Evolutionary conservation across 129 eudicot species (phyloP).

Genomic region (Pulicaria dysenterica): DNA sequence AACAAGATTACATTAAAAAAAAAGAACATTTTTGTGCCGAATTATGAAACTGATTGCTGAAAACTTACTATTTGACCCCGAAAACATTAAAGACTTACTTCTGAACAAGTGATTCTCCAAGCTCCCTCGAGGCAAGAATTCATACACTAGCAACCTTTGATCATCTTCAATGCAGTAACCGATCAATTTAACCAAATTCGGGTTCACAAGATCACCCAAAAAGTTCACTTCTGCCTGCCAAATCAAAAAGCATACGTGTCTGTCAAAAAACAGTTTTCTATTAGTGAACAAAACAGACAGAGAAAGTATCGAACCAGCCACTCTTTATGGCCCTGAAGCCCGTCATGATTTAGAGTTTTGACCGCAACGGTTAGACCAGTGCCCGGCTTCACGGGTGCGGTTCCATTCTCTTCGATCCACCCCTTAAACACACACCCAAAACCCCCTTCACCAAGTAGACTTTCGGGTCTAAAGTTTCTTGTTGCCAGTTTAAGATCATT

Average conservation of each 20-base stretch:
- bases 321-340: conserved; percentile 98
- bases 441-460: conserved; percentile 95
- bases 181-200: conserved; percentile 88
- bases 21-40: not conserved
- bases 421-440: conserved; percentile 96
- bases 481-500: conserved; percentile 92
- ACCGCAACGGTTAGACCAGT: conserved; percentile 98
- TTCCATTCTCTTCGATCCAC: conserved; percentile 96
- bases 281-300: not conserved
- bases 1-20: not conserved
- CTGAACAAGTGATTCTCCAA: conserved; percentile 94
- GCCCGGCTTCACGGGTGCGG: conserved; percentile 96
- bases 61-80: not conserved
- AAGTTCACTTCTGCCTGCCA: conserved; percentile 93
- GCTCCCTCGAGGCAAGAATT: conserved; percentile 96
- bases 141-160: conserved; percentile 89
- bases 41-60: not conserved
- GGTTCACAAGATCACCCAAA: conserved; percentile 85
- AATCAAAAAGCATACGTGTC: not conserved
- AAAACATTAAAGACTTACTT: conserved; percentile 39
- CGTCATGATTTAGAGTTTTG: conserved; percentile 93
- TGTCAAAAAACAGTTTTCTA: not conserved
- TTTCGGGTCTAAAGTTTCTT: conserved; percentile 89
- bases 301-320: conserved; percentile 76
- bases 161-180: conserved; percentile 98